Evolutionary conservation across 2,329 filamentous ascomycete genomes (phyloP).

Genomic region (Ceratocystis diversiconidia): DNA sequence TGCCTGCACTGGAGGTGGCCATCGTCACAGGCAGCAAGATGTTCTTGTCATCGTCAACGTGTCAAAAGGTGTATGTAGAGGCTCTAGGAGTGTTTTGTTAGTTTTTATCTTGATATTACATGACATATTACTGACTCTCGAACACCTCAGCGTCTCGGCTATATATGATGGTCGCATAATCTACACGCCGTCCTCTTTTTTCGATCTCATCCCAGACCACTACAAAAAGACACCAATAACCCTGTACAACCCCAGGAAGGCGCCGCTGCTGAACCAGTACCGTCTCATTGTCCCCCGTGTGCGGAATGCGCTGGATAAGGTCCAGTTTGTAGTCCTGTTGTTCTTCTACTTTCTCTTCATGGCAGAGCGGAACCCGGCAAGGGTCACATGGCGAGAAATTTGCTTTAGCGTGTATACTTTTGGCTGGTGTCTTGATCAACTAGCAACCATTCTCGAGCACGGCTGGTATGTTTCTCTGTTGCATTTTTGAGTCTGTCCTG

Average conservation of each 20-base stretch:
- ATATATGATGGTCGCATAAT: conserved; percentile 70
- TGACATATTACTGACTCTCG: not conserved
- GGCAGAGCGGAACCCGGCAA: conserved; percentile 47
- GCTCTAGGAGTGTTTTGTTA: not conserved
- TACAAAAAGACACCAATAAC: conserved; percentile 76
- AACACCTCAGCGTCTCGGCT: conserved; percentile 43
- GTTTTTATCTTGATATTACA: not conserved
- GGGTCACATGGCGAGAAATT: conserved; percentile 44
- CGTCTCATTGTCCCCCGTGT: conserved; percentile 70
- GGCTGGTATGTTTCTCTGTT: conserved; percentile 34
- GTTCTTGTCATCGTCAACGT: conserved; percentile 63
- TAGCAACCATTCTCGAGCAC: conserved; percentile 64
- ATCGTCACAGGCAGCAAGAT: conserved; percentile 71
- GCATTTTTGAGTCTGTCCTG: not conserved
- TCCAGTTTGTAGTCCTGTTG: conserved; percentile 58
- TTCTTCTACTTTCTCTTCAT: conserved; percentile 58
- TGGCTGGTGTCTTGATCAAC: conserved; percentile 67
- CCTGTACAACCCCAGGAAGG: conserved; percentile 62
- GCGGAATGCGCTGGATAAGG: conserved; percentile 58
- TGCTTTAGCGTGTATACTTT: conserved; percentile 59
- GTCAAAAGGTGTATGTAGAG: conserved; percentile 50
- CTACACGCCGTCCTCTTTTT: conserved; percentile 67
- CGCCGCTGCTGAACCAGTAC: conserved; percentile 69
- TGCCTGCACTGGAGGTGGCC: conserved; percentile 69
- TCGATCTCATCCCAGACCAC: conserved; percentile 72